Base-by-base conservation (phyloP, 2,329 filamentous ascomycete species). In the Pezicula neosporulosa region DNA sequence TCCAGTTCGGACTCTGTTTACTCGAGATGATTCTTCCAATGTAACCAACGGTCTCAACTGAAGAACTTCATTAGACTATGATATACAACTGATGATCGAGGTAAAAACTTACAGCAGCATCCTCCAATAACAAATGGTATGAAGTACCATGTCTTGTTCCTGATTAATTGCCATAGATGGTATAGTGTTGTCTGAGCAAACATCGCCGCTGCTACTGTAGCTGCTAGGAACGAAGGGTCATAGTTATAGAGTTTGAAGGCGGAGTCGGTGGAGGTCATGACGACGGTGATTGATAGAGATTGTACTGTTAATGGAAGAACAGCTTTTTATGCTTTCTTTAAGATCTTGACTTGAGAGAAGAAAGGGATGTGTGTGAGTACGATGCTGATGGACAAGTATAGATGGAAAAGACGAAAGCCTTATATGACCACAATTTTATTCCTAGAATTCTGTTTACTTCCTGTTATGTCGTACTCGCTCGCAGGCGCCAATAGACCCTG, bases 41-140 rank as follows among this genome's bases (percentile, higher is more conserved):
- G 47, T 72, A 72, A 18, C 70, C 70, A 13, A 72, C 60, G 1
- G 66, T 57, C 48, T 75, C 64, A 49, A 76, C 73, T 66, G 61
- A 51, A 6, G 16, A n/a, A 43, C 19, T 45, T 27, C 27, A 37
- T 37, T 37, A 37, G 35, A 15, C 13, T 5, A 15, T 15, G 35
- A 37, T 16, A 5, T 8, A 37, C 13, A 37, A 37, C 16, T 16
- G 4, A 37, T 6, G 24, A 6, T 37, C 13, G 16, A 16, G 35
- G 16, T 4, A 37, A 15, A 4, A 10, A 44, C 41, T 44, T 44
- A 44, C 41, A 44, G 15, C 19, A 13, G 15, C 19, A 13, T 9
- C 41, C 41, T 21, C 41, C 41, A 24, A 44, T 44, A 4, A 44
- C 41, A 27, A 44, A 44, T 24, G 41, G 41, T 21, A 44, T 44